Evolutionary conservation across 805 yeast species (phyloP).

Genomic region (Lipomyces yamadae): DNA sequence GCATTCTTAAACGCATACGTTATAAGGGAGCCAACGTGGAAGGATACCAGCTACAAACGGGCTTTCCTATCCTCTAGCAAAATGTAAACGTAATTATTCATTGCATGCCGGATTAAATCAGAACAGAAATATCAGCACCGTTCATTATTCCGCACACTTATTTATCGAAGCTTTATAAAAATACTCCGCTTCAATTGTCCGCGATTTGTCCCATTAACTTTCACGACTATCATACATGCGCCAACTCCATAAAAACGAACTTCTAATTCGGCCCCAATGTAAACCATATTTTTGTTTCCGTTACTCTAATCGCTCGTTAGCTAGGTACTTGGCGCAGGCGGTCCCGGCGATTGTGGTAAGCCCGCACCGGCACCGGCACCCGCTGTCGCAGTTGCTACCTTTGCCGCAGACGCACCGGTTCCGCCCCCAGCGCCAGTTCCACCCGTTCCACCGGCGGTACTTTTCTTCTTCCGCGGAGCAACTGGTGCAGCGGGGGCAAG

Average conservation of each 20-base stretch:
- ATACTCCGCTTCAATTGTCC: background rate
- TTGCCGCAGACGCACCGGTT: too few species aligned
- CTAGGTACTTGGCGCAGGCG: constrained; percentile 1
- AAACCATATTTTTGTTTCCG: background rate
- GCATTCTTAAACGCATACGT: too few species aligned
- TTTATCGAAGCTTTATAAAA: background rate
- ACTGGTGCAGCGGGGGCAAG: constrained; percentile 13
- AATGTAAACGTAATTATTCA: background rate
- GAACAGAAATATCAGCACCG: background rate
- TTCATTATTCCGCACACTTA: background rate
- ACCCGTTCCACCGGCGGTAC: background rate
- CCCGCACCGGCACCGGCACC: too few species aligned
- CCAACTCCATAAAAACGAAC: background rate
- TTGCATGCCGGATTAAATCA: background rate
- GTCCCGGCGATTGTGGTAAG: background rate
- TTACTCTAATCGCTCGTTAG: background rate
- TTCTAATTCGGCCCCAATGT: background rate
- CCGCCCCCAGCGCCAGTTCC: too few species aligned
- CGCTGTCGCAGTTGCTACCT: background rate
- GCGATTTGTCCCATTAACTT: background rate
- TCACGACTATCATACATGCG: background rate
- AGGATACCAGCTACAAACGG: background rate
- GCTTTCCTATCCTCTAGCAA: background rate
- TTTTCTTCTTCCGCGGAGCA: background rate
- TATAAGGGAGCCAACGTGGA: background rate